Percentiles rank a stretch among this genome's conserved stretches.
Conservation (phyloP, 306 rosid species). For the Begonia peltatifolia region DNA sequence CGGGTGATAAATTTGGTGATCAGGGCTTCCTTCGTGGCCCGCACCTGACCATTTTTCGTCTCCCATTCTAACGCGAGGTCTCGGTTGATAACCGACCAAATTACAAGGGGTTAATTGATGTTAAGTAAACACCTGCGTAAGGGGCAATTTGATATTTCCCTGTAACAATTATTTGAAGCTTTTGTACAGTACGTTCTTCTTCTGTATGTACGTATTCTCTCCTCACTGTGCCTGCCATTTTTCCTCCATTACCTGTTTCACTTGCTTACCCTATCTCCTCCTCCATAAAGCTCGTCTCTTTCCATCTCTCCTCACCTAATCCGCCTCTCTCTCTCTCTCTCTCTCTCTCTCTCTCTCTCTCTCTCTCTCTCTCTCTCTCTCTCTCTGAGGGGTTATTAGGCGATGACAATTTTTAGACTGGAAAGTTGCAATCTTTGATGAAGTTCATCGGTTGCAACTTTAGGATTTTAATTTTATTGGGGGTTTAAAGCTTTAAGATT, state of each 20-base stretch:
- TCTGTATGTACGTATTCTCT: not conserved
- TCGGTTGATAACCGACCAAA: too few species aligned
- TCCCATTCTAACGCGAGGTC: too few species aligned
- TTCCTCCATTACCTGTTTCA: not conserved
- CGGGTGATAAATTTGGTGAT: too few species aligned
- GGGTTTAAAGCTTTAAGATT: conserved; percentile 11
- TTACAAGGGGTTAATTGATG: too few species aligned
- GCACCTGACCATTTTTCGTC: too few species aligned
- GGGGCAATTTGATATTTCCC: too few species aligned
- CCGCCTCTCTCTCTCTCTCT: not conserved
- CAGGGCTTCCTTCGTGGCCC: too few species aligned
- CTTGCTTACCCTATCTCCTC: not conserved
- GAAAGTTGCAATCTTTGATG: not conserved
- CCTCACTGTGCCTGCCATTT: not conserved
- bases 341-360: not conserved
- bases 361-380: not conserved
- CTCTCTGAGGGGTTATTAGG: not conserved
- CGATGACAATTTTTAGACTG: not conserved
- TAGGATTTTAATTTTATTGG: conserved; percentile 16
- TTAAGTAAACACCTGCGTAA: too few species aligned
- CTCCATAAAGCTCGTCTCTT: not conserved
- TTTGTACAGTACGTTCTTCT: not conserved
- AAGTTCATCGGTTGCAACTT: not conserved
- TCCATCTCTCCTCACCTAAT: conserved; percentile 1
- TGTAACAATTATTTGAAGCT: too few species aligned